Percentiles rank a stretch among this genome's conserved stretches.
Evolutionary conservation across 225 moss, liverwort and hornwort species (phyloP).

Genomic region (Physcomitrellopsis africana): DNA sequence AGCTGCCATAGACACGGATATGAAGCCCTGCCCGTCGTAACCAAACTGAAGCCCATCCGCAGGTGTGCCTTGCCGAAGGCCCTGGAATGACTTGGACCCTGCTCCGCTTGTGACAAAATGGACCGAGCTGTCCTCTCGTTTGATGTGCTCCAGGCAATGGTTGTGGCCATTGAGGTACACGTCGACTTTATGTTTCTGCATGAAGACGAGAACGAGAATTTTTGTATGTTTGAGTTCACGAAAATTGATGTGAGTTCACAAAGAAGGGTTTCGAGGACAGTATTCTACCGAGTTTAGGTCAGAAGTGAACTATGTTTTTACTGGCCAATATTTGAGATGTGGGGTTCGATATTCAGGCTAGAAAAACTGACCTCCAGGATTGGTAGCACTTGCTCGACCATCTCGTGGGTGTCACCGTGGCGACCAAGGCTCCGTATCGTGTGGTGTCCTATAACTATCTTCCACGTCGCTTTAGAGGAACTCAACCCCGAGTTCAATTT

Average conservation of each 20-base stretch:
- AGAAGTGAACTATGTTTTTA: too few relatives aligned
- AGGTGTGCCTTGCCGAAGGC: slow-evolving; percentile 8
- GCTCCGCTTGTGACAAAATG: slow-evolving; percentile 54
- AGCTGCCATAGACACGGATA: slow-evolving; percentile 41
- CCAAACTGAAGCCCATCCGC: slow-evolving; percentile 40
- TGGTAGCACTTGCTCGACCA: neutral
- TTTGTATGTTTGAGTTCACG: neutral
- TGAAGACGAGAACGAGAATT: neutral
- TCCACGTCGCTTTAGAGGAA: neutral
- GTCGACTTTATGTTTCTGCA: slow-evolving; percentile 41
- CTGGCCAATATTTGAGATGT: too few relatives aligned
- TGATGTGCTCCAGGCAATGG: slow-evolving; percentile 34
- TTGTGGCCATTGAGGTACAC: slow-evolving; percentile 51
- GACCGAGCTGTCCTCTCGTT: slow-evolving; percentile 31
- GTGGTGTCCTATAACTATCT: neutral
- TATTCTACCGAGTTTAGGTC: neutral
- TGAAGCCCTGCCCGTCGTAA: slow-evolving; percentile 55
- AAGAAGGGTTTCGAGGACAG: neutral
- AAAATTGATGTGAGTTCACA: neutral
- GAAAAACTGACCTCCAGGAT: neutral
- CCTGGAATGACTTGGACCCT: slow-evolving; percentile 55
- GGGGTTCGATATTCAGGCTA: neutral
- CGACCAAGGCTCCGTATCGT: neutral
- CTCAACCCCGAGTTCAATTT: neutral
- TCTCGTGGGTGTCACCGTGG: neutral